A percentile compares a stretch with the other conserved stretches of the same genome.
Evolutionary conservation across 768 basidiomycete genomes (phyloP).

Genomic region (Pholiota molesta): DNA sequence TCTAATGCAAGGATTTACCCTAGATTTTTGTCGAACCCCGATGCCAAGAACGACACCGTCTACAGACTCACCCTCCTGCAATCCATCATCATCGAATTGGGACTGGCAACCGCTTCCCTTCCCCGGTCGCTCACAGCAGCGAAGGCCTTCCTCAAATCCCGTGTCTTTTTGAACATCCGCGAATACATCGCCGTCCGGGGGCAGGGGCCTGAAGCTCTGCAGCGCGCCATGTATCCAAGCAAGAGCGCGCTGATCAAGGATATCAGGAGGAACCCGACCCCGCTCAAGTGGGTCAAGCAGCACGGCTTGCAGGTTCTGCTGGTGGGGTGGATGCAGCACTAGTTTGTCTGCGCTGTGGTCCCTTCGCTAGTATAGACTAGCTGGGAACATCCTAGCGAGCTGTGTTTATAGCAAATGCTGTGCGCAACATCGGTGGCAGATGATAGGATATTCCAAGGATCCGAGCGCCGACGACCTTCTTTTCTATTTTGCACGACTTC

Average conservation of each 20-base stretch:
- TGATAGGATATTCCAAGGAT: too few relatives aligned
- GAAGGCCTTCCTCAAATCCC: constrained; percentile 65
- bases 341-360: not conserved
- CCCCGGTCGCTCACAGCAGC: constrained; percentile 68
- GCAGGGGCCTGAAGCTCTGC: constrained; percentile 65
- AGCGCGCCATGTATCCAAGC: constrained; percentile 62
- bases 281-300: constrained; percentile 63
- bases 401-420: not conserved
- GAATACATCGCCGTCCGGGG: constrained; percentile 72
- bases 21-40: constrained; percentile 58
- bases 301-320: constrained; percentile 66
- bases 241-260: constrained; percentile 63
- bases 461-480: not conserved
- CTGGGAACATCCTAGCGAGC: not conserved
- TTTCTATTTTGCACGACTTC: not conserved
- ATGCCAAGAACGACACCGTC: constrained; percentile 41
- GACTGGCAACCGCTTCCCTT: constrained; percentile 50
- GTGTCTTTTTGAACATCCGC: constrained; percentile 70
- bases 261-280: constrained; percentile 49
- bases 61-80: constrained; percentile 67
- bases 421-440: too few relatives aligned
- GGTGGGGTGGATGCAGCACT: constrained; percentile 49
- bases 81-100: constrained; percentile 78
- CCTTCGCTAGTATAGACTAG: too few relatives aligned
- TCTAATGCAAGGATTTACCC: not conserved